Evolutionary conservation across 2,329 filamentous ascomycete species (phyloP).

Genomic region (Colletotrichum gloeosporioides): DNA sequence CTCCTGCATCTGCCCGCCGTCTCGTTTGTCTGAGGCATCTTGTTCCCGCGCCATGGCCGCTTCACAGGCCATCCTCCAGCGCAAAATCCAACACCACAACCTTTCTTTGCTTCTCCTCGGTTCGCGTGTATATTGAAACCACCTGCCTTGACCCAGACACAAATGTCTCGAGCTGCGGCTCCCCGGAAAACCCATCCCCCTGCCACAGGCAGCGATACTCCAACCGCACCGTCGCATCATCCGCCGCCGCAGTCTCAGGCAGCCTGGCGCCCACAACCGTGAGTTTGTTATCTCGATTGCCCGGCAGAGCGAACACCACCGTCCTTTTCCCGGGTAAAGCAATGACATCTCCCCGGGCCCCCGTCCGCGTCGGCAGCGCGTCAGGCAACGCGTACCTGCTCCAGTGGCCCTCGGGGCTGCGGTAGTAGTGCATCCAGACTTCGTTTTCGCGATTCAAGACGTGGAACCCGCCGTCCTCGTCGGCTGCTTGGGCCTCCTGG

Average conservation of each 20-base stretch:
- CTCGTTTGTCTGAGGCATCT: background rate
- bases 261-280: background rate
- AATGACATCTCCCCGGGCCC: constrained; percentile 5
- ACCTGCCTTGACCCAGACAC: background rate
- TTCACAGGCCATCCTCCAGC: background rate
- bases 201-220: constrained; percentile 8
- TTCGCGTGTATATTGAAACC: constrained; percentile 13
- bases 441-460: constrained; percentile 16
- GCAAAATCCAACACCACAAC: constrained; percentile 16
- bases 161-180: constrained; percentile 14
- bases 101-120: constrained; percentile 11
- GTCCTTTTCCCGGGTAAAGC: background rate
- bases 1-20: background rate
- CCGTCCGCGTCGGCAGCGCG: constrained; percentile 11
- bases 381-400: background rate
- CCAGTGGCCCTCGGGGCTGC: background rate
- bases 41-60: too few species aligned
- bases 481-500: constrained; percentile 17
- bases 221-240: background rate
- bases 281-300: constrained; percentile 7
- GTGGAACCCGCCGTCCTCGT: constrained; percentile 11
- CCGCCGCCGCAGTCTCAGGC: background rate
- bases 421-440: constrained; percentile 18
- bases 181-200: constrained; percentile 12
- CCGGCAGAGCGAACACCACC: constrained; percentile 13